Conservation (phyloP, 441 rosid species). For the Populus tomentosa region DNA sequence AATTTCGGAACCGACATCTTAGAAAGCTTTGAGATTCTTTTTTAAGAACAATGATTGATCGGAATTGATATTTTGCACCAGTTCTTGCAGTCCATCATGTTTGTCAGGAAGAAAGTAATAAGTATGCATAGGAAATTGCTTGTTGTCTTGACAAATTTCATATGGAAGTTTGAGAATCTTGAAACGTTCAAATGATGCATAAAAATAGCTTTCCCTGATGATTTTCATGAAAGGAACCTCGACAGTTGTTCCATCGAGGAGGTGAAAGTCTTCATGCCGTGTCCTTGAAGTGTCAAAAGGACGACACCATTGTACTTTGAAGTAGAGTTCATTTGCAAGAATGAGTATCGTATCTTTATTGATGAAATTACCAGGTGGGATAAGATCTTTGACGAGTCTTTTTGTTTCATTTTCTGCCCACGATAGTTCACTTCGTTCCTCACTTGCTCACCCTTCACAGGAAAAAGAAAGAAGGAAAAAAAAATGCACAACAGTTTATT, state of each 20-base stretch:
- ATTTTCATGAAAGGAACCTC: neutral
- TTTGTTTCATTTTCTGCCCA: neutral
- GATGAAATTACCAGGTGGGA: neutral
- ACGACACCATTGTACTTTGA: no score
- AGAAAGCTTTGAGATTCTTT: neutral
- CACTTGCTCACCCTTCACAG: neutral
- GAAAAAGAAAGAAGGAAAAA: neutral
- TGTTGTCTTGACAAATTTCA: neutral
- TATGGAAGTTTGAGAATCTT: neutral
- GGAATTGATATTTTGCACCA: neutral
- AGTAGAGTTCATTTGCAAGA: no score
- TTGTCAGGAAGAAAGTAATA: neutral
- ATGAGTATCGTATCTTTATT: no score
- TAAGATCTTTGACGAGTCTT: neutral
- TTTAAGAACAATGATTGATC: neutral
- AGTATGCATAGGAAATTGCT: neutral
- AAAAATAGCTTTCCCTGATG: no score
- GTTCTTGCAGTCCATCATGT: neutral
- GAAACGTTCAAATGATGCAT: no score
- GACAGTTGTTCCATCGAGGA: neutral
- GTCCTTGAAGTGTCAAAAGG: no score
- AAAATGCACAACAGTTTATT: neutral
- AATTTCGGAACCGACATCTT: neutral
- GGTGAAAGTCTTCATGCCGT: neutral
- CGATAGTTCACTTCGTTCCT: neutral